Base-by-base conservation (phyloP, 2,329 filamentous ascomycete genomes). In the Pezizomycotina sp. region DNA sequence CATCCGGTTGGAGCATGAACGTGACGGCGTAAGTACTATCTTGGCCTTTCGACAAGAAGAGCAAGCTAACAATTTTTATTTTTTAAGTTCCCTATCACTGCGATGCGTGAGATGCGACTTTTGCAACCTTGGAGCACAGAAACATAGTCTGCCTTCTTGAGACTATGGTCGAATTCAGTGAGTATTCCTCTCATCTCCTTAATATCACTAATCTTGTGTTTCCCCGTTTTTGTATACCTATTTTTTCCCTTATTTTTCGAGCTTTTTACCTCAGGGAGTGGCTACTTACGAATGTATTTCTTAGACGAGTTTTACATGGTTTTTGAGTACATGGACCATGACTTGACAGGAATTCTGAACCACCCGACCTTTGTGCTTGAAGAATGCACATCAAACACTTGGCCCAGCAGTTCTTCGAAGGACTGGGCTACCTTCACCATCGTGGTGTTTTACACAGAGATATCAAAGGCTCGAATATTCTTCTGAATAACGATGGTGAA, bases 401-500 rank as follows among this genome's bases (percentile, higher is more conserved):
- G 21, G 82, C 83, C 1, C 79, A 75, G 54, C 89, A 98, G 53
- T 69, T 98, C 47, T 95, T 98, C 50, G 77, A 92, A 54, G 86
- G 83, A 0, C 66, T 98, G 4, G 81, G 92, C 53, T 98, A 95
- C 53, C 70, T 98, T 1, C 89, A 98, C 55, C 75, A 77, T 29
- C 70, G 83, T 22, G 83, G 89, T n/a, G 86, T 98, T 8, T 64
- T 98, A 3, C 89, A 98, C 58, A 78, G 89, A 43, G 89, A 98
- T 53, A 95, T 98, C 61, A 98, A 98, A 59, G 89, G 89, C 2
- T 89, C 89, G 38, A 98, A 98, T 52, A 95, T 95, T 40, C 65
- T 98, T 14, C 80, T 98, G 40, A 92, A 82, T 59, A 91, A 75
- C 48, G 74, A 78, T 6, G 89, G 89, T 4, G 69, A 83, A 38